Evolutionary conservation across 2,329 filamentous ascomycete species (phyloP).

Genomic region (Aspergillus hortae): DNA sequence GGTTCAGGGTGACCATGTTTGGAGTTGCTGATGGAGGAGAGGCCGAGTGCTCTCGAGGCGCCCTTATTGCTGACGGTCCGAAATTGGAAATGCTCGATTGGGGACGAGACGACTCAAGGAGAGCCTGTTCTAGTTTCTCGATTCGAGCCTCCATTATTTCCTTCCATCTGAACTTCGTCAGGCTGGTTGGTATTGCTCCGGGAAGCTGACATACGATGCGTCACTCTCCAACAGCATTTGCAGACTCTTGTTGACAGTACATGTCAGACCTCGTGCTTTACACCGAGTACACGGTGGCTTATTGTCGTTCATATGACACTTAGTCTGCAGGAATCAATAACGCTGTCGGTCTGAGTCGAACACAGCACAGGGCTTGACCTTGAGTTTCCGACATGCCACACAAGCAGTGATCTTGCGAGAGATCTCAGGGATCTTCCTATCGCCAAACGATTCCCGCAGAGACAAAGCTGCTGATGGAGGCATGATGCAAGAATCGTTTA

Average conservation of each 20-base stretch:
- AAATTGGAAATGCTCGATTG: too few species aligned
- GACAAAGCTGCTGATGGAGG: background rate
- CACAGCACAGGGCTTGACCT: conserved; percentile 20
- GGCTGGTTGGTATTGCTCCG: background rate
- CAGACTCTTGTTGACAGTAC: conserved; percentile 40
- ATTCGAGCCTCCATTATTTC: background rate
- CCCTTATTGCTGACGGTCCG: background rate
- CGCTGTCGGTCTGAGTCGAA: conserved; percentile 31
- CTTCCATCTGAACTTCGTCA: conserved; percentile 26
- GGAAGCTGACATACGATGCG: conserved; percentile 21
- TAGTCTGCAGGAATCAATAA: background rate
- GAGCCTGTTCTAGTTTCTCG: background rate
- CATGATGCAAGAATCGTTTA: too few species aligned
- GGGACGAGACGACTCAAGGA: background rate
- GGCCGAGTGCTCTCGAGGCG: conserved; percentile 24
- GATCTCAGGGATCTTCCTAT: conserved; percentile 33
- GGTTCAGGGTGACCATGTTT: conserved; percentile 5
- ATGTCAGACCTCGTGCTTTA: conserved; percentile 38
- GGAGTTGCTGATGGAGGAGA: background rate
- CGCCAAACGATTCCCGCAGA: conserved; percentile 17
- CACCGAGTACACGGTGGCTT: conserved; percentile 37
- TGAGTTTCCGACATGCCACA: conserved; percentile 30
- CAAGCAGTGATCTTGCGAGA: conserved; percentile 30
- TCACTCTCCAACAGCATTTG: conserved; percentile 43
- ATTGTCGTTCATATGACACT: conserved; percentile 9